Conservation (phyloP, 192 early-diverging fungal genomes). For the Coemansia sp. region DNA sequence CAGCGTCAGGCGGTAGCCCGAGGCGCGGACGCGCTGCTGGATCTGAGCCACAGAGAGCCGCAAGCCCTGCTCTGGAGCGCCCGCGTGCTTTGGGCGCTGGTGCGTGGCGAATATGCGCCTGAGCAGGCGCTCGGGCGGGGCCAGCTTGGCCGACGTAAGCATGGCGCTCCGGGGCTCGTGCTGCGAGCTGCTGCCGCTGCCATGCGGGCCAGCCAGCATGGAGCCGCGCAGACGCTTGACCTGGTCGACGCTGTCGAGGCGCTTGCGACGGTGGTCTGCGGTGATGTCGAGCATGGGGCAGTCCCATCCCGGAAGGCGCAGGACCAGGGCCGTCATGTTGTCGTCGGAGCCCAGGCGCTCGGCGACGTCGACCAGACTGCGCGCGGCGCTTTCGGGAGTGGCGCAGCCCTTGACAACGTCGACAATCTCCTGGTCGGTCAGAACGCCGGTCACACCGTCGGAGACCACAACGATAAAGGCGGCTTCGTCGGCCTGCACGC, state of each 20-base stretch:
- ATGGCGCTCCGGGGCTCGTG: constrained; percentile 15
- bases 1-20: constrained; percentile 44
- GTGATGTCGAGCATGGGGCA: constrained; percentile 66
- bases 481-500: constrained; percentile 61
- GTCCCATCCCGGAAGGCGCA: constrained; percentile 75
- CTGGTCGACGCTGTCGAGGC: constrained; percentile 61
- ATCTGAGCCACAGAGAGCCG: constrained; percentile 45
- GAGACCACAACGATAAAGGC: constrained; percentile 73
- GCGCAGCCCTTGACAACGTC: constrained; percentile 69
- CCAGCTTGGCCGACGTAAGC: constrained; percentile 11
- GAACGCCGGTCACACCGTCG: constrained; percentile 70
- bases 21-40: constrained; percentile 52
- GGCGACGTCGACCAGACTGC: constrained; percentile 62
- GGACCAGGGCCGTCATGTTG: constrained; percentile 70
- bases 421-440: constrained; percentile 76
- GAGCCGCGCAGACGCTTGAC: constrained; percentile 49
- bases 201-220: constrained; percentile 45
- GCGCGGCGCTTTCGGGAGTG: constrained; percentile 60
- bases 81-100: constrained; percentile 32
- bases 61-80: constrained; percentile 3
- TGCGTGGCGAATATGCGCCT: constrained; percentile 52
- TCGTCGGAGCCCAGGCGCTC: constrained; percentile 73
- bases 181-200: constrained; percentile 23
- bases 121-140: constrained; percentile 49
- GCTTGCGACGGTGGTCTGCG: constrained; percentile 62